Base-by-base conservation (phyloP, 148 eudicot species). In the Amaranthus cruentus region DNA sequence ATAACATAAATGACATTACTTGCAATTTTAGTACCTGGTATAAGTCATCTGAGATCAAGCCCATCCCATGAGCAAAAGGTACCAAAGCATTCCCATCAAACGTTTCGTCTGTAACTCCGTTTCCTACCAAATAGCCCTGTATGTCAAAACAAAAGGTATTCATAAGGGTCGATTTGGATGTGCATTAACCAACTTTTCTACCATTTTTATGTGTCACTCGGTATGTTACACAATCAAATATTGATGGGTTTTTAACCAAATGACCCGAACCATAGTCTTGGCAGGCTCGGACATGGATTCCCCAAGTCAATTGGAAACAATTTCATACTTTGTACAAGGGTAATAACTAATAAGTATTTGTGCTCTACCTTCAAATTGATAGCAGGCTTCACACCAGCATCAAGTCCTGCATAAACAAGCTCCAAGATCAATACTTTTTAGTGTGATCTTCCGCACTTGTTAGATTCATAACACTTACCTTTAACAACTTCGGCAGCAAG, bases 91-190 rank as follows among this genome's bases (percentile, higher is more conserved):
- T 92, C 54, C 99, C 97, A 69, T 96, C 99, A 85, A 84, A 77
- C 47, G 4, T 75, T 28, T 84, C 88, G 56, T 95, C 99, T 9
- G 96, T 81, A 56, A 90, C 96, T 71, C 99, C 99, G 78, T 95
- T 95, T 58, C 99, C 99, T 49, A 95, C 97, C 88, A 95, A 84
- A 76, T 95, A 95, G 69, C 99, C 99, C 99, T 95, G 91, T n/a
- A 48, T 56, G 52, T 62, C 48, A 67, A 38, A 13, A 61, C 61
- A 21, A 12, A 18, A 65, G 54, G 38, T 7, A 51, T 43, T 43
- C 38, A 28, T 28, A 28, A 28, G 38, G 38, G 38, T 28, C 38
- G 38, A 28, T 28, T 2, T 28, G 38, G 1, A 28, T 28, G 38
- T 28, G 38, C 2, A 0, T 28, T 28, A 28, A 28, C 38, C 38